Evolutionary conservation across 148 eudicot genomes (phyloP).

Genomic region (Spergularia marina): DNA sequence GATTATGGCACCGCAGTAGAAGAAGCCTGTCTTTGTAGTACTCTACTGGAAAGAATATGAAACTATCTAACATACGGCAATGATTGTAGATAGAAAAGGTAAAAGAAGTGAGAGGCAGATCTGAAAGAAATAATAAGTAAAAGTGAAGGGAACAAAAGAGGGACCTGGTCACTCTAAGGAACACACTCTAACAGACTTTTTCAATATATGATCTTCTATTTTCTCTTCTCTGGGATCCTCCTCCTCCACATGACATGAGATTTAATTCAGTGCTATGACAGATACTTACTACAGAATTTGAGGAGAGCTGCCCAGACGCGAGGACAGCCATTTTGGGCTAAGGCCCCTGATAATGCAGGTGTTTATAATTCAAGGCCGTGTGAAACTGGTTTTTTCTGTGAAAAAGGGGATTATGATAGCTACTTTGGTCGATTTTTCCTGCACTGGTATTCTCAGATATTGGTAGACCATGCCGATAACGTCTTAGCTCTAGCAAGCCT

Average conservation of each 20-base stretch:
- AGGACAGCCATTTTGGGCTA: constrained; percentile 63
- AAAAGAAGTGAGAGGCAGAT: too few species aligned
- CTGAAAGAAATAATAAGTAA: too few species aligned
- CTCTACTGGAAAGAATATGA: too few species aligned
- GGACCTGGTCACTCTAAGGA: too few species aligned
- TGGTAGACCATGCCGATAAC: constrained; percentile 60
- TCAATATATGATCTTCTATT: neutral
- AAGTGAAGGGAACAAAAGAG: too few species aligned
- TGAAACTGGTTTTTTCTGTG: constrained; percentile 69
- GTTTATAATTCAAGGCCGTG: constrained; percentile 56
- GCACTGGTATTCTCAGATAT: constrained; percentile 54
- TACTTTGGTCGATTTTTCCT: constrained; percentile 72
- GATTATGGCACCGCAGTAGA: too few species aligned
- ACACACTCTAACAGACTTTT: neutral
- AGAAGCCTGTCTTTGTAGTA: too few species aligned
- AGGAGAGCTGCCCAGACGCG: constrained; percentile 59
- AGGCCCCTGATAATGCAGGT: constrained; percentile 74
- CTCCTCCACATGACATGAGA: constrained; percentile 9
- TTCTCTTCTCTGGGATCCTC: constrained; percentile 5
- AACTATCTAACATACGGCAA: too few species aligned
- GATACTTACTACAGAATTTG: constrained; percentile 54
- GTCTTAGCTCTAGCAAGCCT: constrained; percentile 56
- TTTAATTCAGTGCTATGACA: constrained; percentile 60
- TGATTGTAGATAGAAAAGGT: too few species aligned
- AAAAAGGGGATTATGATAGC: constrained; percentile 65